Conservation (phyloP, 2,329 filamentous ascomycete genomes). For the Arthrobotrys megalospora region DNA sequence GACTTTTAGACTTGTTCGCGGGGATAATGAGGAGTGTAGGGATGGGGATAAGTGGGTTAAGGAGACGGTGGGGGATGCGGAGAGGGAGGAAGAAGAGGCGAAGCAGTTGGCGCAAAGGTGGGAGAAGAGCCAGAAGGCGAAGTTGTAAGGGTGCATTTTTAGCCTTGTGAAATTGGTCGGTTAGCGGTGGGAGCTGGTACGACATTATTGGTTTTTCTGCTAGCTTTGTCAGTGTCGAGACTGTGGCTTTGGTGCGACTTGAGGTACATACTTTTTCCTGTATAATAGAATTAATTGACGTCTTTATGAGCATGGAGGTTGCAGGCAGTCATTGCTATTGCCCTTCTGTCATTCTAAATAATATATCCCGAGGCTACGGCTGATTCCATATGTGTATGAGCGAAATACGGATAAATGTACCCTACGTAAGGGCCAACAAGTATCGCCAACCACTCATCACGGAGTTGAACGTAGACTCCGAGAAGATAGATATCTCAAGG, state of each 20-base stretch:
- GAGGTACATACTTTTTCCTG: conserved; percentile 10
- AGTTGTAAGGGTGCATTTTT: conserved; percentile 36
- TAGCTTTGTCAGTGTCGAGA: not conserved
- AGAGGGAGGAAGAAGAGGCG: conserved; percentile 64
- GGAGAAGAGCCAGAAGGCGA: conserved; percentile 55
- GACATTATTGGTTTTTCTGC: not conserved
- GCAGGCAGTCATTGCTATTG: no score
- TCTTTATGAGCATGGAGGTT: not conserved
- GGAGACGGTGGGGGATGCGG: conserved; percentile 31
- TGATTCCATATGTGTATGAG: no score
- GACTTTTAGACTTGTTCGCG: conserved; percentile 74
- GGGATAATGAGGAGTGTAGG: conserved; percentile 70
- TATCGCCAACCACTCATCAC: no score
- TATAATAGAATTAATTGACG: conserved; percentile 19
- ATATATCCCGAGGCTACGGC: no score
- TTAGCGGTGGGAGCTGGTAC: no score
- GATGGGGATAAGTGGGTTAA: conserved; percentile 69
- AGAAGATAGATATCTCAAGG: no score
- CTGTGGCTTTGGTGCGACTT: not conserved
- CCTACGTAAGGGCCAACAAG: no score
- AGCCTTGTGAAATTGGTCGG: not conserved
- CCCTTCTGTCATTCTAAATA: no score
- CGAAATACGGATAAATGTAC: no score
- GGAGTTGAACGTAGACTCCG: no score
- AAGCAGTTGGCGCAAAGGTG: conserved; percentile 67